phyloP scores from a whole-genome alignment of 1,284 basidiomycete genomes.

The Taiwanofungus camphoratus region DNA sequence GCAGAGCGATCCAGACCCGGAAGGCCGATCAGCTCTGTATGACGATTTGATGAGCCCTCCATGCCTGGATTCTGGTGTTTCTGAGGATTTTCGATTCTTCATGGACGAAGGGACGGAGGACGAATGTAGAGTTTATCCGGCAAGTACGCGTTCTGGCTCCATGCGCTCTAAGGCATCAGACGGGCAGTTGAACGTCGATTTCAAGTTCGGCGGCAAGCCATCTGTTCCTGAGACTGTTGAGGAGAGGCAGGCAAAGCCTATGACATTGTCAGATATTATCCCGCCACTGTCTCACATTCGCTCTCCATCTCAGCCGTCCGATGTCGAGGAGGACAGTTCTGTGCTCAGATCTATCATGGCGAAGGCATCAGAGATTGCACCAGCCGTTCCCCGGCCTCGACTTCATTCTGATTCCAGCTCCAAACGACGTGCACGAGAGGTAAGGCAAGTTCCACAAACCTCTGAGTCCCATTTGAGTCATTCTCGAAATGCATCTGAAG shows the following conservation, averaged over 20 bases:
- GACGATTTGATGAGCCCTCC: conserved; percentile 13
- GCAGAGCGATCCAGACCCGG: conserved; percentile 20
- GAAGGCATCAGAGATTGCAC: conserved; percentile 32
- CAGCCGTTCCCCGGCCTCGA: conserved; percentile 27
- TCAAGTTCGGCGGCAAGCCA: conserved; percentile 64
- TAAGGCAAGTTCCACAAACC: too few relatives aligned
- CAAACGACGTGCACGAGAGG: conserved; percentile 27
- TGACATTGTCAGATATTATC: conserved; percentile 70
- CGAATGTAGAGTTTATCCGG: conserved; percentile 23
- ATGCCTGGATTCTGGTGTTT: conserved; percentile 15
- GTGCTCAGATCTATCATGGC: conserved; percentile 55
- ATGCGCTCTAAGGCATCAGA: conserved; percentile 45
- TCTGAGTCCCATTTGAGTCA: conserved; percentile 29
- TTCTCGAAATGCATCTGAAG: conserved; percentile 43
- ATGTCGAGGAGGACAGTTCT: conserved; percentile 45
- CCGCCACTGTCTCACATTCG: conserved; percentile 51
- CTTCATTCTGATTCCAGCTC: conserved; percentile 41
- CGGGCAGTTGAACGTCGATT: conserved; percentile 59
- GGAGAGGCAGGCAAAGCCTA: conserved; percentile 31
- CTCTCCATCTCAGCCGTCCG: conserved; percentile 34
- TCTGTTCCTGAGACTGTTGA: conserved; percentile 22
- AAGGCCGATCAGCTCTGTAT: too few relatives aligned
- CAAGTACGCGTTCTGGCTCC: too few relatives aligned
- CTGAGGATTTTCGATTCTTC: conserved; percentile 21
- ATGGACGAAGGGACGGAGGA: conserved; percentile 26